These are phyloP conservation scores for Xylaria grammica DNA, from an alignment of 495 filamentous ascomycete species.

Conservation along the genomic window DNA sequence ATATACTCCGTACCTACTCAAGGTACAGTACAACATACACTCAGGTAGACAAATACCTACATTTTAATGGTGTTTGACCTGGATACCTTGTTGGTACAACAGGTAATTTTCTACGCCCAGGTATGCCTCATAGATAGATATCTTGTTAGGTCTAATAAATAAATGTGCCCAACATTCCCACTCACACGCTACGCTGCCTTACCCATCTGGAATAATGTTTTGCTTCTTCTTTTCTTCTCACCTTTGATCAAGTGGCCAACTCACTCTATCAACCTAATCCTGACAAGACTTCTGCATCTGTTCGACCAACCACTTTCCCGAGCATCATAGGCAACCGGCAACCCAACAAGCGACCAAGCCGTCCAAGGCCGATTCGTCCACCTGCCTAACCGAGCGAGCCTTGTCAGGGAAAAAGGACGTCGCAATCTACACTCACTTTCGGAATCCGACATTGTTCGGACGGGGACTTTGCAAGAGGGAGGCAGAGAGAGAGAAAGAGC, in stretches of 20 bases:
- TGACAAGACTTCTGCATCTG: background rate
- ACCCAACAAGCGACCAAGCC: background rate
- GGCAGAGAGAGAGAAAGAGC: too few relatives aligned
- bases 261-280: background rate
- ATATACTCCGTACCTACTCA: too few relatives aligned
- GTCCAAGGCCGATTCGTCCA: background rate
- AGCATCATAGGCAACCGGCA: too few relatives aligned
- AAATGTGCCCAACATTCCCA: slow-evolving; percentile 21
- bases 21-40: too few relatives aligned
- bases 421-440: slow-evolving; percentile 1
- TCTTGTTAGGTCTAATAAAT: slow-evolving; percentile 11
- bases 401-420: slow-evolving; percentile 14
- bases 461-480: background rate
- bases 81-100: slow-evolving; percentile 12
- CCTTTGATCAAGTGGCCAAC: background rate
- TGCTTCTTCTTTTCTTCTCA: background rate
- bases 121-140: background rate
- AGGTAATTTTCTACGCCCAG: background rate
- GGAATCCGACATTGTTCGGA: slow-evolving; percentile 18
- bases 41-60: too few relatives aligned
- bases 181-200: too few relatives aligned
- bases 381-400: slow-evolving; percentile 17
- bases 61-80: too few relatives aligned
- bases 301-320: background rate
- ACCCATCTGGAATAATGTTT: background rate